Base-by-base conservation (phyloP, 441 rosid genomes). In the Mallotus repandus region DNA sequence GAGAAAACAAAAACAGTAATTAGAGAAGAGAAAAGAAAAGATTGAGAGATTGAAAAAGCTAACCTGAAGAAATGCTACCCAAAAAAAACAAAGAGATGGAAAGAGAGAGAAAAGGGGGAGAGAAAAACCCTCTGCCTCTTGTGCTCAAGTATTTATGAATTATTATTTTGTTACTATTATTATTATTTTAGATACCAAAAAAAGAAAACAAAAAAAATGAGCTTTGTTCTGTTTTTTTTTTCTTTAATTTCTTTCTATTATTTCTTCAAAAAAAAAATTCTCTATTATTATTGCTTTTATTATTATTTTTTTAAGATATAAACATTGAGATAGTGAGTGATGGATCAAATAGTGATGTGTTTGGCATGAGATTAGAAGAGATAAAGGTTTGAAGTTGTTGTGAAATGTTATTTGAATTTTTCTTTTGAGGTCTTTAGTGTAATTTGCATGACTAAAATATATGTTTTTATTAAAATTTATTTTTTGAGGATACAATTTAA, bases 31-130 rank as follows among this genome's bases (percentile, higher is more conserved):
- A 35, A 14, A 72, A 53, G 4, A 64, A 25, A 54, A 25, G 29
- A 25, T 25, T 25, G 46, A 72, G 59, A 74, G 18, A 43, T 15
- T 21, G 41, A 38, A 74, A 43, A 13, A 72, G 74, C 80, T 63
- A 80, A 81, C 88, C 87, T 82, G 86, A 75, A 75, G 29, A 76
- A 78, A 53, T 63, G 41, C 7, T 38, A 38, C 41, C 41, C 41
- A 38, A 38, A 77, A 76, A 78, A 48, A 63, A 73, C 75, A 49
- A 75, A 77, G 80, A 74, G 82, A 80, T 41, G 64, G 76, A 71
- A 74, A 71, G 38, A 77, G 70, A 70, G 77, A 81, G 77, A 66
- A 68, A 63, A 64, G 78, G 77, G 74, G 73, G 62, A 12, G 60
- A 69, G 54, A 45, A 68, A 73, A 73, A 75, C 80, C 80, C 79